A percentile compares a stretch with the other conserved stretches of the same genome.
Conservation (phyloP, 805 yeast genomes). For the Suhomyces sp. region DNA sequence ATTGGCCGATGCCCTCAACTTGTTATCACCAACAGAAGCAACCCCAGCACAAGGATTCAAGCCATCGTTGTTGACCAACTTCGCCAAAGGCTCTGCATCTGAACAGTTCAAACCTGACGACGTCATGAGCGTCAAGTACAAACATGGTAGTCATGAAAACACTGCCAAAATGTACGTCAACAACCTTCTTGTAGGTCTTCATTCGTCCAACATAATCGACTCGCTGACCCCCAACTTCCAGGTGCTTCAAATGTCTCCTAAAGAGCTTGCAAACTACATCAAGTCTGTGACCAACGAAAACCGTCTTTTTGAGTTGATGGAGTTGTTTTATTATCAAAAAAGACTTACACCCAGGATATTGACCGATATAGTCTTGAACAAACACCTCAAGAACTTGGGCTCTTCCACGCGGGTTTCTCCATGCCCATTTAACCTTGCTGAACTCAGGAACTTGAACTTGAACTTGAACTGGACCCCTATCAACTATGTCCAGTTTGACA, state of each 20-base stretch:
- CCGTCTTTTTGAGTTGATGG: constrained; percentile 13
- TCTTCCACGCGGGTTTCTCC: constrained; percentile 12
- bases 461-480: constrained; percentile 15
- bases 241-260: constrained; percentile 14
- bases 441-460: constrained; percentile 3
- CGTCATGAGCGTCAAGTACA: constrained; percentile 5
- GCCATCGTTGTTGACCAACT: constrained; percentile 32
- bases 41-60: constrained; percentile 15
- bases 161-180: constrained; percentile 10
- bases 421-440: constrained; percentile 14
- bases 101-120: constrained; percentile 24
- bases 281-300: constrained; percentile 9
- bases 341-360: constrained; percentile 23
- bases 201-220: constrained; percentile 10
- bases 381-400: constrained; percentile 12
- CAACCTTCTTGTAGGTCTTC: constrained; percentile 26
- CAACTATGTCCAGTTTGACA: constrained; percentile 25
- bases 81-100: constrained; percentile 30
- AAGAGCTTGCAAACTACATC: constrained; percentile 18
- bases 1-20: constrained; percentile 37
- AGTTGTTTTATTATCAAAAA: constrained; percentile 24
- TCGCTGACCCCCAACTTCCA: constrained; percentile 8
- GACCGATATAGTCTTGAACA: constrained; percentile 27
- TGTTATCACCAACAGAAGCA: constrained; percentile 24
- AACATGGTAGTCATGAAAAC: not conserved